These are phyloP conservation scores for Endothia cerciana DNA, from an alignment of 2,329 filamentous ascomycete species.

Conservation along the genomic window DNA sequence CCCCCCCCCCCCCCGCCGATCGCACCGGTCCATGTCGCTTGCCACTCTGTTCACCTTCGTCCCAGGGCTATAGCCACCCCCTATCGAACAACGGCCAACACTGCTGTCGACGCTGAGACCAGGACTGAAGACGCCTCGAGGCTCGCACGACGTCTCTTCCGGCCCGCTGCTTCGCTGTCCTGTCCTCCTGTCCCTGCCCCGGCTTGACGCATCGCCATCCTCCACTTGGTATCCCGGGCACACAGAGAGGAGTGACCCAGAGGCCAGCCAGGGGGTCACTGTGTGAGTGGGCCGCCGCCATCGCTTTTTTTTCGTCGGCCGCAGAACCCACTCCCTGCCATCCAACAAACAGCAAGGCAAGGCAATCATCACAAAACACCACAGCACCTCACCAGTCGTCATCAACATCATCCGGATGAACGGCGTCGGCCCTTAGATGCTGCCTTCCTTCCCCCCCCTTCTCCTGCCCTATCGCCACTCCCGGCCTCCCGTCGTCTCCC, in stretches of 20 bases:
- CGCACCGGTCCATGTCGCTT: background rate
- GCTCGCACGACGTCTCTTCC: background rate
- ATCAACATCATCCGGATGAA: conserved; percentile 21
- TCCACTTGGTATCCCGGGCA: conserved; percentile 23
- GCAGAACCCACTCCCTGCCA: conserved; percentile 28
- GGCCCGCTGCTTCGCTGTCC: conserved; percentile 10
- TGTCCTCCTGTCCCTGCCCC: background rate
- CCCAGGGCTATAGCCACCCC: too few relatives aligned
- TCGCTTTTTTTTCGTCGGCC: conserved; percentile 24
- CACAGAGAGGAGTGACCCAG: conserved; percentile 2
- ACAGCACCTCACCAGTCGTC: conserved; percentile 15
- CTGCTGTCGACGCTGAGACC: background rate
- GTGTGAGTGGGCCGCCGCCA: conserved; percentile 28
- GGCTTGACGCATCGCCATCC: conserved; percentile 16
- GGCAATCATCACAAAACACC: conserved; percentile 2
- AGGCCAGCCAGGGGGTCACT: conserved; percentile 19
- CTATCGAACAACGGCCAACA: too few relatives aligned
- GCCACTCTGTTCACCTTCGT: background rate
- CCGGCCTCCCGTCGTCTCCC: conserved; percentile 24
- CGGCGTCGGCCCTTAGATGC: conserved; percentile 21
- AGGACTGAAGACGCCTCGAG: background rate
- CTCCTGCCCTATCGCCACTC: conserved; percentile 13
- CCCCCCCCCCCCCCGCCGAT: background rate
- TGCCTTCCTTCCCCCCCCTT: conserved; percentile 14
- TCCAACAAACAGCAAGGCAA: conserved; percentile 16